phyloP scores from a whole-genome alignment of 2,329 filamentous ascomycete genomes.

The Aschersonia sp. region DNA sequence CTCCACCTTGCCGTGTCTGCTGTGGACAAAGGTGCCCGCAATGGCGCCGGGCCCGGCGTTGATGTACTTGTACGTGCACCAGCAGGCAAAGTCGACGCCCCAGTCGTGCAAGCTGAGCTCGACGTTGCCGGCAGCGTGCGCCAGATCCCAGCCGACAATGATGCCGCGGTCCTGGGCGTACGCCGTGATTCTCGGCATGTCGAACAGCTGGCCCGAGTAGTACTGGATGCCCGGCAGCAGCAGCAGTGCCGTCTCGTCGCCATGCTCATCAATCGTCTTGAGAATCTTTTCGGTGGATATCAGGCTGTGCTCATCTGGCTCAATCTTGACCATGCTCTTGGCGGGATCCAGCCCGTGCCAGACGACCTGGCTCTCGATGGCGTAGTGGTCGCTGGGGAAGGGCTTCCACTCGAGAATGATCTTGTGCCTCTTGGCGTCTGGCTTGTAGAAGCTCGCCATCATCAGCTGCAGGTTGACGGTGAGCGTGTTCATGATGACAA shows the following conservation, averaged over 20 bases:
- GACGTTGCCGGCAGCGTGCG: conserved; percentile 76
- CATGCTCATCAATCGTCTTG: conserved; percentile 58
- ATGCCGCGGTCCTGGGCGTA: conserved; percentile 60
- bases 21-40: conserved; percentile 68
- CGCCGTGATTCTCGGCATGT: conserved; percentile 65
- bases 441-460: conserved; percentile 72
- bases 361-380: conserved; percentile 65
- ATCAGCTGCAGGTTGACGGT: conserved; percentile 71
- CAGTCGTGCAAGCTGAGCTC: conserved; percentile 69
- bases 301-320: conserved; percentile 43
- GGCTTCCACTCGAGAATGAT: conserved; percentile 83
- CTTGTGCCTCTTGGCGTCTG: conserved; percentile 51
- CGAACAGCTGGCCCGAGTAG: conserved; percentile 80
- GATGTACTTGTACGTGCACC: conserved; percentile 93
- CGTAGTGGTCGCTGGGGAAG: conserved; percentile 80
- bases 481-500: conserved; percentile 79
- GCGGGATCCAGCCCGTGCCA: conserved; percentile 54
- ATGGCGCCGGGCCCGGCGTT: conserved; percentile 76
- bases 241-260: conserved; percentile 56
- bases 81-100: conserved; percentile 81
- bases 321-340: conserved; percentile 59
- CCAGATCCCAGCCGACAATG: conserved; percentile 74
- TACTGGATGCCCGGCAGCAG: conserved; percentile 82
- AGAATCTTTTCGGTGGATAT: conserved; percentile 60
- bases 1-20: conserved; percentile 48